Percentiles rank a stretch among this genome's conserved stretches.
phyloP scores from a whole-genome alignment of 1,139 yeast species.

The Hanseniaspora sp. region DNA sequence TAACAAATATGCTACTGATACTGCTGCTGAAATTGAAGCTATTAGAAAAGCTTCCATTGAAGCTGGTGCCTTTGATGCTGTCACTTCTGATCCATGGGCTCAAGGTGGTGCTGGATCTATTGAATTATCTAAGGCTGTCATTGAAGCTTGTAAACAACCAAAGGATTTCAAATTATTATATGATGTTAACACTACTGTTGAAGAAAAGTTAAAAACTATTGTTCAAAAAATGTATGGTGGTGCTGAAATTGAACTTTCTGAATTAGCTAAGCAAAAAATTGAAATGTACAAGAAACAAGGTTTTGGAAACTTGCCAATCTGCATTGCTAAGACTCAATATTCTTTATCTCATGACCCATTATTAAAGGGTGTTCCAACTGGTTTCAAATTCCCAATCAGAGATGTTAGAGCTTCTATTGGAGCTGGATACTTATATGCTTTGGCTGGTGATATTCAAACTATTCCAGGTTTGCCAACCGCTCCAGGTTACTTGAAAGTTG shows the following conservation, averaged over 20 bases:
- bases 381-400: slow-evolving; percentile 66
- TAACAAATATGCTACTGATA: slow-evolving; percentile 62
- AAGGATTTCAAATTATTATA: slow-evolving; percentile 47
- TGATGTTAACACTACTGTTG: slow-evolving; percentile 49
- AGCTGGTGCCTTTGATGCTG: slow-evolving; percentile 71
- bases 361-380: slow-evolving; percentile 74
- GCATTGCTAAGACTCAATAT: slow-evolving; percentile 77
- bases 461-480: slow-evolving; percentile 77
- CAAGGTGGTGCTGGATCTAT: slow-evolving; percentile 70
- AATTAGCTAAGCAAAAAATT: slow-evolving; percentile 55
- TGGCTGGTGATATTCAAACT: slow-evolving; percentile 75
- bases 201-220: slow-evolving; percentile 51
- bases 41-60: slow-evolving; percentile 52
- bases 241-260: slow-evolving; percentile 51
- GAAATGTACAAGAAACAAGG: slow-evolving; percentile 59
- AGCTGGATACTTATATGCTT: slow-evolving; percentile 72
- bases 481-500: slow-evolving; percentile 77
- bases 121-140: slow-evolving; percentile 57
- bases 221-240: slow-evolving; percentile 75
- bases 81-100: slow-evolving; percentile 70
- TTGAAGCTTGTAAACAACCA: slow-evolving; percentile 41
- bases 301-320: slow-evolving; percentile 61
- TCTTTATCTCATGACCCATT: slow-evolving; percentile 70
- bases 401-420: slow-evolving; percentile 74
- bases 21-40: slow-evolving; percentile 53